Conservation (phyloP, 164 flowering plant genomes). For the Stephania yunnanensis region DNA sequence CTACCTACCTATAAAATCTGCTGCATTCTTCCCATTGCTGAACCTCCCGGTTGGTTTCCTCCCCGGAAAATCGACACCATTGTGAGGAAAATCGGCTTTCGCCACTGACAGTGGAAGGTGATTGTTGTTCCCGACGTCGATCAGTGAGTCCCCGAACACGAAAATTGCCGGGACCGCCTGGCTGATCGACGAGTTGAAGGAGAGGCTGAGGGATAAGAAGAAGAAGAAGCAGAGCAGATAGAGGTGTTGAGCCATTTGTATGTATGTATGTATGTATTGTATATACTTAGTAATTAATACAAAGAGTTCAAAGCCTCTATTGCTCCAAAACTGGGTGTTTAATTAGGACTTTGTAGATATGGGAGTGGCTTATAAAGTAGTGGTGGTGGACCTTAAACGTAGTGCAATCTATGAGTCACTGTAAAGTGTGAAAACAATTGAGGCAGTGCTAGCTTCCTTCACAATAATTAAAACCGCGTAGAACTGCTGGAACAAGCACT, state of each 20-base stretch:
- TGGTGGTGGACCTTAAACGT: background rate
- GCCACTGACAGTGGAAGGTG: conserved; percentile 36
- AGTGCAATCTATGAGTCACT: background rate
- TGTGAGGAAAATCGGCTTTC: conserved; percentile 69
- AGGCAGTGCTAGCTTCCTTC: background rate
- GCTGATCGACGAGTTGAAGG: conserved; percentile 17
- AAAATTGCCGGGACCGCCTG: conserved; percentile 47
- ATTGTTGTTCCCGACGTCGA: conserved; percentile 85
- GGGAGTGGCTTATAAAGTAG: background rate
- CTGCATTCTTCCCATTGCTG: conserved; percentile 70
- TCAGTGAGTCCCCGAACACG: conserved; percentile 73
- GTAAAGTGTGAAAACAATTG: background rate
- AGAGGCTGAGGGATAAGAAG: conserved; percentile 1
- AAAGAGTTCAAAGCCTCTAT: background rate
- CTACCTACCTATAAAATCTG: conserved; percentile 59
- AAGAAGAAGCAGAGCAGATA: background rate
- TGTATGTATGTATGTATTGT: background rate
- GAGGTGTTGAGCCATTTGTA: conserved; percentile 5
- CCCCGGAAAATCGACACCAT: conserved; percentile 68
- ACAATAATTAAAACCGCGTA: background rate
- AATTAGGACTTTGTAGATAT: background rate
- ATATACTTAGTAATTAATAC: too few species aligned
- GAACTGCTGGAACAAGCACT: background rate
- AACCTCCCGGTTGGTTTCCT: conserved; percentile 69
- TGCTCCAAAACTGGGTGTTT: background rate